Evolutionary conservation across 176 grass and related monocot genomes (phyloP).

Genomic region (Rhipidocladum racemiflorum): DNA sequence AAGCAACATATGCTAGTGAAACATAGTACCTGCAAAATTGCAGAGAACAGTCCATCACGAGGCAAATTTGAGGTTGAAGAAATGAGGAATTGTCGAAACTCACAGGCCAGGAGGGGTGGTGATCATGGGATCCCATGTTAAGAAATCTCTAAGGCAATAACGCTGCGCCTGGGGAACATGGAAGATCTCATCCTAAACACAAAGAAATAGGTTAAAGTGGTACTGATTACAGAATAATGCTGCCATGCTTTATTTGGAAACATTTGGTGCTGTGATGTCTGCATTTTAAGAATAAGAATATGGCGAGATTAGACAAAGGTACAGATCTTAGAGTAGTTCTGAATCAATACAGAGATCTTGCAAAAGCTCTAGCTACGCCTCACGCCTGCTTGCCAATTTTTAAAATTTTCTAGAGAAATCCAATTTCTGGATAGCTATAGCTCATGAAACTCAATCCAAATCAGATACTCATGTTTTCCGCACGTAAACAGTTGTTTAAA

Average conservation of each 20-base stretch:
- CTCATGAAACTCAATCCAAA: neutral
- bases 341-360: neutral
- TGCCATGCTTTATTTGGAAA: constrained; percentile 5
- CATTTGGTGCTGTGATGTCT: neutral
- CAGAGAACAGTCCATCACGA: constrained; percentile 32
- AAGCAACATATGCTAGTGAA: constrained; percentile 75
- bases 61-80: constrained; percentile 22
- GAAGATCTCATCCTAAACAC: constrained; percentile 90
- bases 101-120: constrained; percentile 92
- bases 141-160: constrained; percentile 65
- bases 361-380: neutral
- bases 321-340: neutral
- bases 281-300: constrained; percentile 13
- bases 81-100: constrained; percentile 26
- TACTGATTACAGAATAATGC: neutral
- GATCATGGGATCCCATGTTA: constrained; percentile 84
- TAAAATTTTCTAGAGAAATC: neutral
- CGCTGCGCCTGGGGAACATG: constrained; percentile 74
- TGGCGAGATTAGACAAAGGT: neutral
- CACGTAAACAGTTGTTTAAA: neutral
- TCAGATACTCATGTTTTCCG: neutral
- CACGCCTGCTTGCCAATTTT: neutral
- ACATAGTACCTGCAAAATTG: constrained; percentile 78
- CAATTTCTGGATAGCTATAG: neutral
- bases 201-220: constrained; percentile 9